Evolutionary conservation across 1,284 basidiomycete genomes (phyloP).

Genomic region (Melampsora allii-populina): DNA sequence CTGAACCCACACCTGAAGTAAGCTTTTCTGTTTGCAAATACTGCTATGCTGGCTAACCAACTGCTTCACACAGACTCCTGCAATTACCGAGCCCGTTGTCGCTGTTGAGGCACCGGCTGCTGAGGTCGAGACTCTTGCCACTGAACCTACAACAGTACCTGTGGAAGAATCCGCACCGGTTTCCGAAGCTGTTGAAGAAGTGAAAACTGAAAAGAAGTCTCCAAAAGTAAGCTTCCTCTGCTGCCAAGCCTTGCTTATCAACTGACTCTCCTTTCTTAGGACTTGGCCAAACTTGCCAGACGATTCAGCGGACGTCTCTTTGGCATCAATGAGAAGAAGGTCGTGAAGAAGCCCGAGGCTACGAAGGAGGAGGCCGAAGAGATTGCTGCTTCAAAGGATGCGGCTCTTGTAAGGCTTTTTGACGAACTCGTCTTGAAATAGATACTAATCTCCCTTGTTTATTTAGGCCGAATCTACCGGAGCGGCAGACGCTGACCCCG

Average conservation of each 20-base stretch:
- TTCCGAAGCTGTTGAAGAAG: conserved; percentile 12
- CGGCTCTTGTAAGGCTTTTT: conserved; percentile 1
- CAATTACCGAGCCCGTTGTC: background rate
- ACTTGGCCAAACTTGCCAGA: conserved; percentile 34
- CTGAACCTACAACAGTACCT: background rate
- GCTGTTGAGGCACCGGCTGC: background rate
- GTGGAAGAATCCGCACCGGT: background rate
- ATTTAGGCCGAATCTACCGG: background rate
- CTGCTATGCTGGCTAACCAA: background rate
- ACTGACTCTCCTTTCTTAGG: conserved; percentile 9
- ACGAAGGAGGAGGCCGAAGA: conserved; percentile 30
- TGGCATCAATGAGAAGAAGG: conserved; percentile 32
- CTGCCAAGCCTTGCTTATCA: background rate
- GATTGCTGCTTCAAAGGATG: background rate
- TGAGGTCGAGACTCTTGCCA: background rate
- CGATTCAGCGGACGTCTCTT: conserved; percentile 43
- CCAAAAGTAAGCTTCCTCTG: conserved; percentile 20
- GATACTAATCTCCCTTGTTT: background rate
- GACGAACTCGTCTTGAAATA: background rate
- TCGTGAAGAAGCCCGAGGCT: conserved; percentile 9
- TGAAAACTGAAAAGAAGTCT: conserved; percentile 32
- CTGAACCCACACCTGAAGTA: conserved; percentile 5
- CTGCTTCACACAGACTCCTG: background rate
- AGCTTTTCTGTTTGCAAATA: background rate
- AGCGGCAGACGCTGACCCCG: background rate